These are phyloP conservation scores for Pilasporangium apinafurcum DNA, from an alignment of 352 stramenopile genomes.

Conservation along the genomic window DNA sequence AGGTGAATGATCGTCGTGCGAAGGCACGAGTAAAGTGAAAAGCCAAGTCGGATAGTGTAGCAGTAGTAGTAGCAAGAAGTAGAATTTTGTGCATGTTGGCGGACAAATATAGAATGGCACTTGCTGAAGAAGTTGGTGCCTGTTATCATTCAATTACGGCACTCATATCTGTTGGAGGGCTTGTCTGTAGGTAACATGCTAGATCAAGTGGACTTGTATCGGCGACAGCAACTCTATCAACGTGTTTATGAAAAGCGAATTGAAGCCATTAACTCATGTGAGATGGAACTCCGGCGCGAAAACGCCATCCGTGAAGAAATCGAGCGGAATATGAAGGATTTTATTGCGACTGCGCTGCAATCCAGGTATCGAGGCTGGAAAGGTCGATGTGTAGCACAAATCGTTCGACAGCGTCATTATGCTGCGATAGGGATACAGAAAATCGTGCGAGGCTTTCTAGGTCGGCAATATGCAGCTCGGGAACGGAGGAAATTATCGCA, in stretches of 20 bases:
- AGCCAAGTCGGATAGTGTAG: no score
- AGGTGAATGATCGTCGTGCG: no score
- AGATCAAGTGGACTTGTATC: conserved; percentile 39
- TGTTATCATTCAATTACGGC: no score
- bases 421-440: conserved; percentile 53
- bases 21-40: no score
- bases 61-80: no score
- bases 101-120: no score
- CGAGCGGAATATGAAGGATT: conserved; percentile 62
- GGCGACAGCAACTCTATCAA: conserved; percentile 33
- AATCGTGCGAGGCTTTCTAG: conserved; percentile 49
- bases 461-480: conserved; percentile 25
- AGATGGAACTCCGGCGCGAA: conserved; percentile 37
- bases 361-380: conserved; percentile 57
- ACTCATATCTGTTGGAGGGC: no score
- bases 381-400: conserved; percentile 25
- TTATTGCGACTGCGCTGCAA: conserved; percentile 66
- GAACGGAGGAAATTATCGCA: conserved; percentile 45
- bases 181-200: no score
- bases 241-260: conserved; percentile 57
- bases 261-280: conserved; percentile 26
- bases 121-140: no score
- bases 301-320: conserved; percentile 74
- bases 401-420: conserved; percentile 23
- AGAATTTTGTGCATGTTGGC: no score